phyloP scores from a whole-genome alignment of 306 rosid species.

The Coriaria nepalensis region DNA sequence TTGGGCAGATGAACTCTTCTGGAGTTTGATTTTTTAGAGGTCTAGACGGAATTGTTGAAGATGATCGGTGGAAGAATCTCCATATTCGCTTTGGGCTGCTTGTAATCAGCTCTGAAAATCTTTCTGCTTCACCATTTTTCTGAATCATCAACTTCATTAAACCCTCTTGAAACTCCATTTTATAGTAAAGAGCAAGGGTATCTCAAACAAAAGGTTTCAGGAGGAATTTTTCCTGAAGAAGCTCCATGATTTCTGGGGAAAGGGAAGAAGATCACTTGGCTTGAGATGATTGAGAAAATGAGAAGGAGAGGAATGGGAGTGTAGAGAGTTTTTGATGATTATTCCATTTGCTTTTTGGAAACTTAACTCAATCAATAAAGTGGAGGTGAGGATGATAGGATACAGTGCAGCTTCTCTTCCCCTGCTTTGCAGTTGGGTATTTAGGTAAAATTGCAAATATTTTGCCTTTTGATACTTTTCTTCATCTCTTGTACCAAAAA shows the following conservation, averaged over 20 bases:
- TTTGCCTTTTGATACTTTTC: no score
- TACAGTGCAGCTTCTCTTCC: not conserved
- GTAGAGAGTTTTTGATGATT: not conserved
- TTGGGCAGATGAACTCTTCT: slow-evolving; percentile 69
- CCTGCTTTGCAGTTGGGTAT: not conserved
- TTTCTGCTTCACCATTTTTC: slow-evolving; percentile 7
- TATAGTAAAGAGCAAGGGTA: not conserved
- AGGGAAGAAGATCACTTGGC: not conserved
- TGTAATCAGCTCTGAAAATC: not conserved
- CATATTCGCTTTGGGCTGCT: slow-evolving; percentile 37
- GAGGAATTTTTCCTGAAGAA: slow-evolving; percentile 3
- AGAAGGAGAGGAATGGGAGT: not conserved
- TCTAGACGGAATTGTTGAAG: slow-evolving; percentile 21
- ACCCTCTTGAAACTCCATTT: slow-evolving; percentile 13
- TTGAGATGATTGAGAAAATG: not conserved
- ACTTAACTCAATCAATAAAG: slow-evolving; percentile 13
- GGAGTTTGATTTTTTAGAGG: slow-evolving; percentile 30
- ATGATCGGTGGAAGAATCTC: slow-evolving; percentile 39
- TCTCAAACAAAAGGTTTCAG: slow-evolving; percentile 2
- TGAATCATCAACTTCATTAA: no score
- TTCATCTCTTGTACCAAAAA: no score
- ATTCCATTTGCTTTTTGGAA: slow-evolving; percentile 29
- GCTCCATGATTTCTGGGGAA: slow-evolving; percentile 11
- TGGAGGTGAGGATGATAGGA: not conserved
- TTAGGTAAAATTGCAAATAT: no score